Conservation (phyloP, 805 yeast genomes). For the Brettanomyces nanus region DNA sequence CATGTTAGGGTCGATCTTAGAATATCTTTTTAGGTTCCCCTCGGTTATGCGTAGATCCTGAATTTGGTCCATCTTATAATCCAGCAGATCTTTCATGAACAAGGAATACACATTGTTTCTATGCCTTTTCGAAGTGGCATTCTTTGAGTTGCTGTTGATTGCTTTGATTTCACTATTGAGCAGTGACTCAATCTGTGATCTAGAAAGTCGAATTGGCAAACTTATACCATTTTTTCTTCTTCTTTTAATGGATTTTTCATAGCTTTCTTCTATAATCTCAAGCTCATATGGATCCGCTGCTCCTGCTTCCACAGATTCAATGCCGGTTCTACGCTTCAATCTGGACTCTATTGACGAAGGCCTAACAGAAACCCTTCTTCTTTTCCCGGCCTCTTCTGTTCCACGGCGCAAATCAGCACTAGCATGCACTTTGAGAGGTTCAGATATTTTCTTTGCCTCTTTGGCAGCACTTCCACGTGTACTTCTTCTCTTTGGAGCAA, state of each 20-base stretch:
- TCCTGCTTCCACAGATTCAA: conserved; percentile 9
- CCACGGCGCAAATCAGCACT: background rate
- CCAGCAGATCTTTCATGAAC: conserved; percentile 20
- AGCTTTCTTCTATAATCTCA: conserved; percentile 1
- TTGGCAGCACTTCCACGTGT: background rate
- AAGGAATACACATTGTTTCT: conserved; percentile 20
- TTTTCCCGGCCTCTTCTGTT: no score
- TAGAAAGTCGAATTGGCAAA: conserved; percentile 14
- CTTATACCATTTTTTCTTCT: conserved; percentile 12
- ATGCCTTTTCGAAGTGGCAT: conserved; percentile 15
- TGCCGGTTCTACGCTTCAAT: conserved; percentile 6
- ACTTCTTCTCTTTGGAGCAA: background rate
- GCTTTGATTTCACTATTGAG: conserved; percentile 19
- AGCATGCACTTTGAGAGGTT: background rate
- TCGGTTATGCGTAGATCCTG: conserved; percentile 12
- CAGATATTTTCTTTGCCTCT: no score
- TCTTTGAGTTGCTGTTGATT: conserved; percentile 18
- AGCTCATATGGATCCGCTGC: conserved; percentile 5
- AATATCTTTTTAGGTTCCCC: conserved; percentile 21
- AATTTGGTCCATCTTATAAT: conserved; percentile 13
- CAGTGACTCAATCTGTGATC: conserved; percentile 13
- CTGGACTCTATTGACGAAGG: conserved; percentile 1
- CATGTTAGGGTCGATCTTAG: conserved; percentile 7
- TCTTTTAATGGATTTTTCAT: conserved; percentile 7
- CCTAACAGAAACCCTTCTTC: background rate